Evolutionary conservation across 495 filamentous ascomycete species (phyloP).

Genomic region (Talaromyces adpressus): DNA sequence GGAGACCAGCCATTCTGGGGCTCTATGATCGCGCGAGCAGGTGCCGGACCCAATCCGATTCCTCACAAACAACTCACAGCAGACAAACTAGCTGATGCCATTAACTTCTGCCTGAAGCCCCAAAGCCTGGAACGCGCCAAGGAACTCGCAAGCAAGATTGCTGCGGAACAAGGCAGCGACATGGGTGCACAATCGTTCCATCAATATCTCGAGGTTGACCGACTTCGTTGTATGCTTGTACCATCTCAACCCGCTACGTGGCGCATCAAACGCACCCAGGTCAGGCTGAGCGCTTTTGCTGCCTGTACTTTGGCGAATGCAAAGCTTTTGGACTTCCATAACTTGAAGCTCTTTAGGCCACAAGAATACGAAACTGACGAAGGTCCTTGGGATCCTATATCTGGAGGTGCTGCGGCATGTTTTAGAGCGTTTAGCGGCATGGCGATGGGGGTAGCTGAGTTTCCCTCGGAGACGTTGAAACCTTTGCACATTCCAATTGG

Average conservation of each 20-base stretch:
- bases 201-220: slow-evolving; percentile 52
- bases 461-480: background rate
- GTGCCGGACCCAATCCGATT: slow-evolving; percentile 56
- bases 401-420: background rate
- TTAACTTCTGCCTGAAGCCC: slow-evolving; percentile 50
- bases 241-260: slow-evolving; percentile 63
- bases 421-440: background rate
- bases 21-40: slow-evolving; percentile 47
- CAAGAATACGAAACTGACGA: slow-evolving; percentile 9
- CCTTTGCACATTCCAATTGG: background rate
- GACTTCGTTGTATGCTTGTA: slow-evolving; percentile 55
- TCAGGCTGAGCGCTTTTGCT: slow-evolving; percentile 62
- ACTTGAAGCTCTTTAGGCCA: background rate
- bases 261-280: slow-evolving; percentile 55
- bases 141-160: slow-evolving; percentile 53
- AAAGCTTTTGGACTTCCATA: slow-evolving; percentile 47
- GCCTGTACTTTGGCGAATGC: slow-evolving; percentile 57
- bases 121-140: slow-evolving; percentile 48
- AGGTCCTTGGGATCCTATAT: background rate
- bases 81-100: slow-evolving; percentile 53
- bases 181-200: slow-evolving; percentile 64
- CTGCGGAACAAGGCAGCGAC: slow-evolving; percentile 55
- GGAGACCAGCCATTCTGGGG: slow-evolving; percentile 86
- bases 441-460: background rate
- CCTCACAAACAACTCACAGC: slow-evolving; percentile 60